phyloP scores from a whole-genome alignment of 2,329 filamentous ascomycete genomes.

The Tolypocladium tropicale region DNA sequence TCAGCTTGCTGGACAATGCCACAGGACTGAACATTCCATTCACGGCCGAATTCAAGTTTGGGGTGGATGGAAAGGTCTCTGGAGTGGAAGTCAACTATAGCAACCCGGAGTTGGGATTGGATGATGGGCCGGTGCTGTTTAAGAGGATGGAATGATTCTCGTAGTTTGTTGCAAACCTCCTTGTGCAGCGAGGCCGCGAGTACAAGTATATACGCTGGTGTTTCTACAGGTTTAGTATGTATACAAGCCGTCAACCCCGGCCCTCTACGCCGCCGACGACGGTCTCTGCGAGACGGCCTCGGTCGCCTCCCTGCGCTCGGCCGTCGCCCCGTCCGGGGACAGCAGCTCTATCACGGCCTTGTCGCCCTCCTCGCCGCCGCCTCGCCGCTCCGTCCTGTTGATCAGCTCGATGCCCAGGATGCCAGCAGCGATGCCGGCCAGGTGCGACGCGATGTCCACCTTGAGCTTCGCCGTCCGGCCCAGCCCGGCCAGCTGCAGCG shows the following conservation, averaged over 20 bases:
- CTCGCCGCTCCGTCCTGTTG: conserved; percentile 9
- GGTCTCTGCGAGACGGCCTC: background rate
- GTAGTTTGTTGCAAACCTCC: background rate
- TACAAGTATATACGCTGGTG: background rate
- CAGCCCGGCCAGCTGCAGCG: conserved; percentile 38
- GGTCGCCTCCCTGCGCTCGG: background rate
- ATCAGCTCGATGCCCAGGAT: conserved; percentile 27
- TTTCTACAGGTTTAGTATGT: background rate
- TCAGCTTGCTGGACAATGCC: too few species aligned
- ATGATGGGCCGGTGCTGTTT: too few species aligned
- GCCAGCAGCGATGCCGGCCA: conserved; percentile 40
- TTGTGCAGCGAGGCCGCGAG: background rate
- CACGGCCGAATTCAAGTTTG: too few species aligned
- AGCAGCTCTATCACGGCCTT: conserved; percentile 7
- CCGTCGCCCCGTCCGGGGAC: background rate
- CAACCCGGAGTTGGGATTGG: too few species aligned
- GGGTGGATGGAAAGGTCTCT: too few species aligned
- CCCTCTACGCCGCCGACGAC: background rate
- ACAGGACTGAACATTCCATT: too few species aligned
- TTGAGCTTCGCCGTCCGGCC: conserved; percentile 29
- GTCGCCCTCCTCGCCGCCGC: conserved; percentile 2
- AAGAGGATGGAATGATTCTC: too few species aligned
- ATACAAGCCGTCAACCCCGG: background rate
- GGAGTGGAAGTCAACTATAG: too few species aligned
- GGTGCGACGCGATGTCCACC: conserved; percentile 42